These are phyloP conservation scores for Mucor piriformis DNA, from an alignment of 371 early-diverging fungal species.

Conservation along the genomic window DNA sequence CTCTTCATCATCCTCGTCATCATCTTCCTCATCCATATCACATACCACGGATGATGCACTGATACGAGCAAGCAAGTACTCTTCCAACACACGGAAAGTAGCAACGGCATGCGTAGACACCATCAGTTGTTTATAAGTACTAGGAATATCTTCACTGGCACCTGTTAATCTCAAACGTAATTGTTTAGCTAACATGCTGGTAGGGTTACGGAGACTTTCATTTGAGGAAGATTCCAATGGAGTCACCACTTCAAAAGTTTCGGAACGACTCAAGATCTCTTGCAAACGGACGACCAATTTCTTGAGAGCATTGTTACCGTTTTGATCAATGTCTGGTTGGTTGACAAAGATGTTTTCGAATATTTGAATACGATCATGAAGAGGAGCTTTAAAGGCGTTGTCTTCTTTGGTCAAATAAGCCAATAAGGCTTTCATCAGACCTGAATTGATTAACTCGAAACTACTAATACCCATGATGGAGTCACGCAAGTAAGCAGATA, in stretches of 20 bases:
- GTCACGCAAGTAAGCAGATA: constrained; percentile 32
- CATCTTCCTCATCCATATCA: constrained; percentile 29
- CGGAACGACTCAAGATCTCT: constrained; percentile 72
- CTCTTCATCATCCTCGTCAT: constrained; percentile 25
- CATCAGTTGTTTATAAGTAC: constrained; percentile 56
- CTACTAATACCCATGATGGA: constrained; percentile 69
- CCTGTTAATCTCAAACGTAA: constrained; percentile 67
- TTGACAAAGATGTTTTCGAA: constrained; percentile 62
- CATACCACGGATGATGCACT: background rate
- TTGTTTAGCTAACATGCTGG: constrained; percentile 78
- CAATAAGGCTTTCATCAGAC: constrained; percentile 63
- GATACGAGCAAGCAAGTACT: constrained; percentile 33
- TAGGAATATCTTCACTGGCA: constrained; percentile 57
- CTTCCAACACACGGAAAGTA: constrained; percentile 78
- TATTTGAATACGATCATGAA: constrained; percentile 26
- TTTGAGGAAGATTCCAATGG: constrained; percentile 37
- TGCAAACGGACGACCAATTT: constrained; percentile 74
- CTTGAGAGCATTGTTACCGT: constrained; percentile 33
- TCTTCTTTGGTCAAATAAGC: constrained; percentile 51
- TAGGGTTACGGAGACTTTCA: constrained; percentile 57
- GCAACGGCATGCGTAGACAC: constrained; percentile 88
- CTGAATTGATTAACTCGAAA: constrained; percentile 81
- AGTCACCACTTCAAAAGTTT: constrained; percentile 69
- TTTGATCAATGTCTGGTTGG: constrained; percentile 40
- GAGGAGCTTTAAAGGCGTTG: constrained; percentile 1